phyloP scores from a whole-genome alignment of 2,329 filamentous ascomycete genomes.

The Polychaeton citri region DNA sequence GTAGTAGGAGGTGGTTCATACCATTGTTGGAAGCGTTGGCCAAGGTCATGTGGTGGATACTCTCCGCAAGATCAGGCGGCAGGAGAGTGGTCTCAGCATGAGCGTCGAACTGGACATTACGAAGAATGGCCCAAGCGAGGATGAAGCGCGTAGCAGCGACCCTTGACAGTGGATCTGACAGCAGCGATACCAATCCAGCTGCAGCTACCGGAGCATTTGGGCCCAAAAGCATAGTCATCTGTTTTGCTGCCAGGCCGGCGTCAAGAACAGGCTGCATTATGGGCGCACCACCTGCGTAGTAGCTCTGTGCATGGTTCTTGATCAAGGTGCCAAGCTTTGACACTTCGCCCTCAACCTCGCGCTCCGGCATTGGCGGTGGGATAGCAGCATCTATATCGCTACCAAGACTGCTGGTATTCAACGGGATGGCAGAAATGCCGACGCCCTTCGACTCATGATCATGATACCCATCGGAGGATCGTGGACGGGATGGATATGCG shows the following conservation, averaged over 20 bases:
- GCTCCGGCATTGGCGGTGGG: neutral
- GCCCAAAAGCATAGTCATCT: neutral
- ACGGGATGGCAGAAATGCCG: neutral
- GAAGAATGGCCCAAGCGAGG: slow-evolving; percentile 20
- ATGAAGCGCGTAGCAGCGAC: slow-evolving; percentile 19
- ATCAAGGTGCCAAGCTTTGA: slow-evolving; percentile 21
- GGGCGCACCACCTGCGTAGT: slow-evolving; percentile 14
- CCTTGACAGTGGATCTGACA: slow-evolving; percentile 16
- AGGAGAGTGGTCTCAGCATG: slow-evolving; percentile 9
- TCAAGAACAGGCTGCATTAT: slow-evolving; percentile 8
- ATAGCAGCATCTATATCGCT: neutral
- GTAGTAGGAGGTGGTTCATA: neutral
- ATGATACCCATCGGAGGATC: neutral
- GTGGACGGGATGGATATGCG: neutral
- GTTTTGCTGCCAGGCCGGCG: neutral
- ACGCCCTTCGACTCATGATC: neutral
- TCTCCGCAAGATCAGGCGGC: slow-evolving; percentile 13
- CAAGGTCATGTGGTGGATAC: neutral
- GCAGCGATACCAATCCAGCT: slow-evolving; percentile 3
- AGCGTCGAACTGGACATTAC: slow-evolving; percentile 1
- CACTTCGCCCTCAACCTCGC: slow-evolving; percentile 8
- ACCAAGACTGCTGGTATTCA: neutral
- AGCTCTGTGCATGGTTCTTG: slow-evolving; percentile 25
- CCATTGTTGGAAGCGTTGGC: slow-evolving; percentile 1
- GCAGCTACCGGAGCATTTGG: slow-evolving; percentile 3